Evolutionary conservation across 1,284 basidiomycete species (phyloP), one percentile per base, ranked within the genome.

Genomic region (Volvariella surrecta): DNA sequence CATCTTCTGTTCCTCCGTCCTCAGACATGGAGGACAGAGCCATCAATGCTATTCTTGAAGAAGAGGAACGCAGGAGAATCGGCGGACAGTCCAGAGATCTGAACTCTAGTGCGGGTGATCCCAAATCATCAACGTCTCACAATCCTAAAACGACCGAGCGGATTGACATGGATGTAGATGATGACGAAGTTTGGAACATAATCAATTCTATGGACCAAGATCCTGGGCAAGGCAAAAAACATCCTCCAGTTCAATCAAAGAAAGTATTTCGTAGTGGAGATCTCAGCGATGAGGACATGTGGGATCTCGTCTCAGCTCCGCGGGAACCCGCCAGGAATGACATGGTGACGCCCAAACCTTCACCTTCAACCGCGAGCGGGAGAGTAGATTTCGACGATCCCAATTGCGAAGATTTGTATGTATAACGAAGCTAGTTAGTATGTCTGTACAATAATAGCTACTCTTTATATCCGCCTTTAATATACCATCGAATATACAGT

Each of bases 271-370:
- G 13, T 6, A 15, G 18, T n/a, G 19, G 45, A 51, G 7, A 46
- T 42, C 3, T 43, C 24, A 69, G 74, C 15, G 77, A 82, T 42
- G 74, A 80, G 35, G 76, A 81, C 3, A 76, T 86, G 73, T 82
- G 82, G 76, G 75, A 81, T 48, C 63, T 82, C 82, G 42, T 62
- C 73, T 39, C 80, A 86, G 55, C 67, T 78, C 50, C 76, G 79
- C 24, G n/a, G n/a, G n/a, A n/a, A n/a, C n/a, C n/a, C n/a, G n/a
- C n/a, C n/a, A n/a, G n/a, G n/a, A n/a, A n/a, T n/a, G n/a, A n/a
- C n/a, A n/a, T n/a, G n/a, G n/a, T n/a, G n/a, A n/a, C n/a, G n/a
- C n/a, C n/a, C n/a, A n/a, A n/a, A n/a, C n/a, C n/a, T n/a, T n/a
- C n/a, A n/a, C n/a, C n/a, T n/a, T n/a, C n/a, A n/a, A n/a, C n/a